Percentiles rank a stretch among this genome's conserved stretches.
Evolutionary conservation across 768 basidiomycete species (phyloP).

Genomic region (Russula compacta): DNA sequence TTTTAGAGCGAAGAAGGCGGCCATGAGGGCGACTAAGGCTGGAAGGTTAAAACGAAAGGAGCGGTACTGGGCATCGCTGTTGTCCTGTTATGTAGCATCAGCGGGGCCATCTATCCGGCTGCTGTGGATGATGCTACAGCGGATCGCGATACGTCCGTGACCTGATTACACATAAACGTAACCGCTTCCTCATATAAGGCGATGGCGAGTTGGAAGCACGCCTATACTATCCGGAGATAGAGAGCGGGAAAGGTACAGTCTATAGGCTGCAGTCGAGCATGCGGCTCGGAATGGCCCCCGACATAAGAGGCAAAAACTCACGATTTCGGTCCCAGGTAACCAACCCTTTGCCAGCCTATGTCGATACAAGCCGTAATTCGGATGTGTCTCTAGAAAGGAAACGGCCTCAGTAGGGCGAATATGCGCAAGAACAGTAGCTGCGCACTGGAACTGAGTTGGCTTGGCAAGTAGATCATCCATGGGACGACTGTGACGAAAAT

Average conservation of each 20-base stretch:
- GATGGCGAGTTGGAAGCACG: neutral
- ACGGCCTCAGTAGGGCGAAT: neutral
- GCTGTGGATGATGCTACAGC: too few relatives aligned
- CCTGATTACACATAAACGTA: too few relatives aligned
- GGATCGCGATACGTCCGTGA: too few relatives aligned
- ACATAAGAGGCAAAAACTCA: slow-evolving; percentile 29
- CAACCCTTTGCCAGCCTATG: slow-evolving; percentile 61
- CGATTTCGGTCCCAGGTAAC: slow-evolving; percentile 71
- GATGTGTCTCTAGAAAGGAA: slow-evolving; percentile 48
- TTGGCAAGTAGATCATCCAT: slow-evolving; percentile 68
- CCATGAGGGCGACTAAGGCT: slow-evolving; percentile 42
- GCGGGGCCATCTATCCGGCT: neutral
- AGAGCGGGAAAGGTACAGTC: neutral
- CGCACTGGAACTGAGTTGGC: slow-evolving; percentile 67
- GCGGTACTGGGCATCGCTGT: slow-evolving; percentile 85
- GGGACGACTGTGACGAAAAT: slow-evolving; percentile 55
- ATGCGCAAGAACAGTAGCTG: slow-evolving; percentile 17
- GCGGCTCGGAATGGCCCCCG: neutral
- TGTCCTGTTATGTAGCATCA: slow-evolving; percentile 50
- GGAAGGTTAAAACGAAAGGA: slow-evolving; percentile 77
- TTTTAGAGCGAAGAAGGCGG: slow-evolving; percentile 50
- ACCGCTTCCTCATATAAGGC: too few relatives aligned
- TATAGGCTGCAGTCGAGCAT: neutral
- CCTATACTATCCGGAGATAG: neutral
- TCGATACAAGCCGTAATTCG: slow-evolving; percentile 60